These are phyloP conservation scores for Adansonia grandidieri DNA, from an alignment of 441 rosid species.

Conservation along the genomic window DNA sequence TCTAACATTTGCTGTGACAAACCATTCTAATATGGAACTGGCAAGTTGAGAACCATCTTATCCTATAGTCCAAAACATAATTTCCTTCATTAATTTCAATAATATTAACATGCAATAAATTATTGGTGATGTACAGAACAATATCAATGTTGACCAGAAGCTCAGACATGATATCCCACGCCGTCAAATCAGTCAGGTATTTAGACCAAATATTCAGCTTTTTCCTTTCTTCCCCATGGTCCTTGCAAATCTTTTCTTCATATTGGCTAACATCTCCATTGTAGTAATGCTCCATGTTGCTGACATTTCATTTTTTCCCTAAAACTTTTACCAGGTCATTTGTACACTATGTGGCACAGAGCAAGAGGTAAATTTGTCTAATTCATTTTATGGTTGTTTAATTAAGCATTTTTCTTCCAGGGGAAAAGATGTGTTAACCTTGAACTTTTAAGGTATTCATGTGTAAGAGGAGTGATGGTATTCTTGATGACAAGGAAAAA, in stretches of 20 bases:
- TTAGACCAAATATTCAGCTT: not conserved
- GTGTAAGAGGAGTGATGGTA: not conserved
- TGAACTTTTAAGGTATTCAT: not conserved
- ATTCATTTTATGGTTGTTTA: not conserved
- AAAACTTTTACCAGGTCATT: conserved; percentile 55
- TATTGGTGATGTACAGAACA: conserved; percentile 54
- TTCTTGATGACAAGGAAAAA: not conserved
- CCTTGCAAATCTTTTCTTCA: not conserved
- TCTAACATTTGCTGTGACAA: not conserved
- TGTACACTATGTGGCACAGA: conserved; percentile 85
- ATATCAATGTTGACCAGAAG: conserved; percentile 57
- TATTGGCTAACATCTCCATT: not conserved
- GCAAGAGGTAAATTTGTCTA: conserved; percentile 67
- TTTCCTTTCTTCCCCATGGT: not conserved
- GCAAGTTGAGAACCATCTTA: not conserved
- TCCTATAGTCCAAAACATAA: not conserved
- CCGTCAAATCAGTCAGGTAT: conserved; percentile 63
- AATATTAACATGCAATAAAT: not conserved
- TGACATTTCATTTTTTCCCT: conserved; percentile 11
- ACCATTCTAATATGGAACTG: conserved; percentile 15
- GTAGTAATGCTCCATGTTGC: not conserved
- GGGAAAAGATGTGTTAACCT: not conserved
- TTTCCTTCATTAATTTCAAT: not conserved
- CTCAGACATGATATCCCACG: conserved; percentile 85
- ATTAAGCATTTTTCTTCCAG: not conserved